Percentiles rank a stretch among this genome's conserved stretches.
Evolutionary conservation across 2,329 filamentous ascomycete species (phyloP).

Genomic region (Cladosporium sp.): DNA sequence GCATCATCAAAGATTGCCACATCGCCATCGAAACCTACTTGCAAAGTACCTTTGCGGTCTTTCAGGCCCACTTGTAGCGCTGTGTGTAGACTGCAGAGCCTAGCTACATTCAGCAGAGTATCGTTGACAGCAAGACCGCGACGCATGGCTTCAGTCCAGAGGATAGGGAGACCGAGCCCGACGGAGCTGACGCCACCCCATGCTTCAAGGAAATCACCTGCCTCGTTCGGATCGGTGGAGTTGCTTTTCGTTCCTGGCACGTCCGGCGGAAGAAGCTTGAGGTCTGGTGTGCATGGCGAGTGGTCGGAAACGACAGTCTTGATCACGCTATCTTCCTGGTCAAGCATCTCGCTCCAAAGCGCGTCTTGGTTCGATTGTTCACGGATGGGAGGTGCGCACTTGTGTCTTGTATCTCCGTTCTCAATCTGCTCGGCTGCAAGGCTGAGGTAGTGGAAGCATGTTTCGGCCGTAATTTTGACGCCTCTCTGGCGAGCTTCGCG

Average conservation of each 20-base stretch:
- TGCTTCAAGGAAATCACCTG: constrained; percentile 89
- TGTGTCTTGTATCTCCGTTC: constrained; percentile 86
- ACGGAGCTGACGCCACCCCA: constrained; percentile 97
- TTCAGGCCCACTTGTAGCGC: constrained; percentile 84
- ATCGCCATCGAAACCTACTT: constrained; percentile 83
- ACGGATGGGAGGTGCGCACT: constrained; percentile 92
- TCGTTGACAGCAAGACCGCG: constrained; percentile 56
- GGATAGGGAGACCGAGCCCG: constrained; percentile 85
- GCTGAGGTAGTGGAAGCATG: constrained; percentile 92
- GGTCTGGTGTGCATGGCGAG: constrained; percentile 90
- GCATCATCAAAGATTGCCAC: constrained; percentile 88
- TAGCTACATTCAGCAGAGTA: constrained; percentile 75
- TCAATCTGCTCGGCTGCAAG: constrained; percentile 79
- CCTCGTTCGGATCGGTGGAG: constrained; percentile 40
- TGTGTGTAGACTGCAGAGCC: constrained; percentile 83
- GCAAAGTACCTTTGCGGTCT: constrained; percentile 77
- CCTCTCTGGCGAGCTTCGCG: constrained; percentile 71
- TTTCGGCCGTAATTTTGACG: constrained; percentile 88
- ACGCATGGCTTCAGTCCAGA: constrained; percentile 74
- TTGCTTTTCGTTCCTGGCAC: constrained; percentile 55
- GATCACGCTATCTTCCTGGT: constrained; percentile 71
- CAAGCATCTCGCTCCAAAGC: constrained; percentile 78
- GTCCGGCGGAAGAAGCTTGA: constrained; percentile 80
- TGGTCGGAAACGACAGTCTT: constrained; percentile 93
- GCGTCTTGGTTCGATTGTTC: constrained; percentile 77